phyloP scores from a whole-genome alignment of 768 basidiomycete species.

The Calocybe gangraenosa region DNA sequence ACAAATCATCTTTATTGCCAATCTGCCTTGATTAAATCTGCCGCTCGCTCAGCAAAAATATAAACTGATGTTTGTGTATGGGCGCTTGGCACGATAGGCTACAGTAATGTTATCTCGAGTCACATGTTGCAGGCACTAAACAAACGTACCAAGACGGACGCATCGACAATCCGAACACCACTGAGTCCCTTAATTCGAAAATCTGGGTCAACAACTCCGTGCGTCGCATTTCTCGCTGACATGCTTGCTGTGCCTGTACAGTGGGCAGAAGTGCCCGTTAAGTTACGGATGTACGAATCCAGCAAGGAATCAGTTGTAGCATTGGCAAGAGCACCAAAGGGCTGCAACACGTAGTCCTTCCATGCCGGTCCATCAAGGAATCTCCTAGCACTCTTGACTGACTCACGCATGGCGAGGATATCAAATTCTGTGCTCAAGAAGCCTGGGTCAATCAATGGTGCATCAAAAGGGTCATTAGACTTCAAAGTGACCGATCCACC shows the following conservation, averaged over 20 bases:
- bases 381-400: constrained; percentile 12
- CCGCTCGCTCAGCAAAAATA: constrained; percentile 16
- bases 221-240: constrained; percentile 7
- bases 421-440: constrained; percentile 14
- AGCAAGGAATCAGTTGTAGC: constrained; percentile 7
- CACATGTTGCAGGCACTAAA: neutral
- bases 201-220: constrained; percentile 17
- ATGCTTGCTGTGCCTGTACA: constrained; percentile 12
- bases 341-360: constrained; percentile 11
- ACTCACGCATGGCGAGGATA: constrained; percentile 13
- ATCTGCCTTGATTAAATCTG: constrained; percentile 13
- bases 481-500: constrained; percentile 11
- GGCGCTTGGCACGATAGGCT: constrained; percentile 14
- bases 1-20: neutral
- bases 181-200: constrained; percentile 13
- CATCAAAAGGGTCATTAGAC: constrained; percentile 9
- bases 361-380: constrained; percentile 12
- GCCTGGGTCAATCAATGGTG: constrained; percentile 15
- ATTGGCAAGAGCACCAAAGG: constrained; percentile 10
- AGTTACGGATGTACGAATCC: constrained; percentile 7
- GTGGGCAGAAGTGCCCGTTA: constrained; percentile 9
- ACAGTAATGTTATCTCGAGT: neutral
- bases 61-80: constrained; percentile 15
- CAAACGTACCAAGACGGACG: constrained; percentile 11
- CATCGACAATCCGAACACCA: constrained; percentile 17